A percentile compares a stretch with the other conserved stretches of the same genome.
Conservation (phyloP, 331 rosid genomes). For the Spiraea crenata region DNA sequence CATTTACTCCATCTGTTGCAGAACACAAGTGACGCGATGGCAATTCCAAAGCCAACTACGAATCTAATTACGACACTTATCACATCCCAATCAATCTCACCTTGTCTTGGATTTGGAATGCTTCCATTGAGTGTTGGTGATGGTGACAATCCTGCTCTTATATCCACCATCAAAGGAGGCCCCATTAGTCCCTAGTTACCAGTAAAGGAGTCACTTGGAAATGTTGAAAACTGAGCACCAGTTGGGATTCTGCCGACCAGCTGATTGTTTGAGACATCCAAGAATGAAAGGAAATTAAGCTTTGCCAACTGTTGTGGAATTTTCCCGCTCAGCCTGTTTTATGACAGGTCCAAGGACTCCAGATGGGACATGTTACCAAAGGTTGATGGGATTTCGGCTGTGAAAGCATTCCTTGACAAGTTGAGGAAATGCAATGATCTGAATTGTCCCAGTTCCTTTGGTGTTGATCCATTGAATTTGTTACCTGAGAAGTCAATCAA, state of each 20-base stretch:
- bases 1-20: conserved; percentile 8
- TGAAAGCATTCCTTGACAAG: conserved; percentile 2
- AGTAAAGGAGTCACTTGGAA: background rate
- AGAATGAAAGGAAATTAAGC: conserved; percentile 39
- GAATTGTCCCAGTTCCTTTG: conserved; percentile 33
- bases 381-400: conserved; percentile 45
- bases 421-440: background rate
- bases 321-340: conserved; percentile 33
- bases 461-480: conserved; percentile 47
- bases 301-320: conserved; percentile 42
- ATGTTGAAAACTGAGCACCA: background rate
- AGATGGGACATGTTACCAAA: conserved; percentile 42
- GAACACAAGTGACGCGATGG: background rate
- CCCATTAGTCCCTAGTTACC: conserved; percentile 50
- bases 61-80: conserved; percentile 18
- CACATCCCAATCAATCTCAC: conserved; percentile 8
- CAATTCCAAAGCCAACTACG: conserved; percentile 5
- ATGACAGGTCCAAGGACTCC: conserved; percentile 63
- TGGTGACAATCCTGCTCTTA: background rate
- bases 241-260: conserved; percentile 43
- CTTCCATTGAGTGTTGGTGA: background rate
- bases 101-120: background rate
- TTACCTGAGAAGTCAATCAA: conserved; percentile 54
- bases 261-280: conserved; percentile 43
- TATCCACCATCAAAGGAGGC: background rate